phyloP scores from a whole-genome alignment of 2,329 filamentous ascomycete species.

The Pestalotiopsis fici region DNA sequence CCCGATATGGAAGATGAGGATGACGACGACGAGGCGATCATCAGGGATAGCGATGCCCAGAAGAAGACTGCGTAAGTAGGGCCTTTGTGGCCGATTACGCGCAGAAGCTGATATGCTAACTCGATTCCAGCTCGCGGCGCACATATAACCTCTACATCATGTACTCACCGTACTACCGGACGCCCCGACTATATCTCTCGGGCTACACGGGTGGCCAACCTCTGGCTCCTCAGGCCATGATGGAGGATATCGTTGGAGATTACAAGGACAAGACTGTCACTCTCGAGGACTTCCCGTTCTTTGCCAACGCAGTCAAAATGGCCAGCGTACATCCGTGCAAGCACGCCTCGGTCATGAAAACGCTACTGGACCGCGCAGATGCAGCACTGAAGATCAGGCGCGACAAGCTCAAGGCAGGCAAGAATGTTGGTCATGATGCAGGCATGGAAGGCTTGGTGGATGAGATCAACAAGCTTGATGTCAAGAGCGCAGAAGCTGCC shows the following conservation, averaged over 20 bases:
- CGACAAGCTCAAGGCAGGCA: slow-evolving; percentile 71
- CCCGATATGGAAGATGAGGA: slow-evolving; percentile 98
- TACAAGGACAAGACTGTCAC: slow-evolving; percentile 99
- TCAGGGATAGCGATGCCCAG: slow-evolving; percentile 66
- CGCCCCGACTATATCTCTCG: slow-evolving; percentile 90
- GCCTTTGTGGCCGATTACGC: slow-evolving; percentile 2
- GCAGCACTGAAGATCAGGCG: slow-evolving; percentile 86
- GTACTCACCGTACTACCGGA: slow-evolving; percentile 96
- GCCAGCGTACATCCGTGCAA: slow-evolving; percentile 96
- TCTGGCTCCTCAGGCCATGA: slow-evolving; percentile 82
- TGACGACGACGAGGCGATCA: slow-evolving; percentile 95
- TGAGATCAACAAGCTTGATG: slow-evolving; percentile 68
- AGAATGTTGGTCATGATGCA: slow-evolving; percentile 47
- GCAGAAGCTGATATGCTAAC: slow-evolving; percentile 11
- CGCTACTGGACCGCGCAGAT: slow-evolving; percentile 90
- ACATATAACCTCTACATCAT: slow-evolving; percentile 99
- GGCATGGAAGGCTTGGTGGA: slow-evolving; percentile 88
- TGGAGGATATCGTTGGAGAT: slow-evolving; percentile 95
- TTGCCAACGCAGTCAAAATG: slow-evolving; percentile 90
- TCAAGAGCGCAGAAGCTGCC: slow-evolving; percentile 51
- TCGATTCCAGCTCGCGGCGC: slow-evolving; percentile 67
- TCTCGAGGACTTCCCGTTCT: slow-evolving; percentile 95
- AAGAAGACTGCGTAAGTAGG: slow-evolving; percentile 45
- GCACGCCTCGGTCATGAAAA: slow-evolving; percentile 97
- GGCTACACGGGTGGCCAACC: slow-evolving; percentile 85